phyloP scores from a whole-genome alignment of 176 grass and related monocot genomes.

The Juncus effusus region DNA sequence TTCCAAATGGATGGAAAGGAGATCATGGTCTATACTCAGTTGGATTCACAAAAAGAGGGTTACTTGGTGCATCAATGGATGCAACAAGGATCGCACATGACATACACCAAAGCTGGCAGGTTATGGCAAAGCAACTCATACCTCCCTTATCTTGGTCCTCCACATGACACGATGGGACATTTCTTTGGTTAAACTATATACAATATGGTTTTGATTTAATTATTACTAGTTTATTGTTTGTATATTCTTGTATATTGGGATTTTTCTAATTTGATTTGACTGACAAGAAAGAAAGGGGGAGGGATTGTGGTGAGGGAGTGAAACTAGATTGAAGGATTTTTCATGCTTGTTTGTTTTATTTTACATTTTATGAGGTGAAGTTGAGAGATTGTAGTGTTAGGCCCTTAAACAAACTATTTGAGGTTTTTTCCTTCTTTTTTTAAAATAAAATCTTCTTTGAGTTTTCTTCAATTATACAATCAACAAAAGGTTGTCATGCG shows the following conservation, averaged over 20 bases:
- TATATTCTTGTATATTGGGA: slow-evolving; percentile 19
- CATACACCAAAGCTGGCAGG: slow-evolving; percentile 35
- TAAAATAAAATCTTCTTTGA: background rate
- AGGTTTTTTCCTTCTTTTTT: background rate
- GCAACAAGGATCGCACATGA: slow-evolving; percentile 56
- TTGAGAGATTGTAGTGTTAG: slow-evolving; percentile 20
- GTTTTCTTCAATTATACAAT: background rate
- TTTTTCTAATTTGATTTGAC: slow-evolving; percentile 40
- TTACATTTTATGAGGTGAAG: slow-evolving; percentile 20
- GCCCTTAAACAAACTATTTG: slow-evolving; percentile 5
- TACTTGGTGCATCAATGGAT: slow-evolving; percentile 62
- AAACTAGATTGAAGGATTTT: slow-evolving; percentile 30
- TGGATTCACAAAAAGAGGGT: slow-evolving; percentile 65
- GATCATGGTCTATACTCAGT: slow-evolving; percentile 64
- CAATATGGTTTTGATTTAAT: slow-evolving; percentile 26
- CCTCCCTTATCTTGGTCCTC: background rate
- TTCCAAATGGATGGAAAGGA: slow-evolving; percentile 80
- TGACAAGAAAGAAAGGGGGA: slow-evolving; percentile 16
- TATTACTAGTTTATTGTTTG: slow-evolving; percentile 26
- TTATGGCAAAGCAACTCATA: background rate
- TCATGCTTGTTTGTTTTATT: slow-evolving; percentile 22
- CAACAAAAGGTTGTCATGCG: no score
- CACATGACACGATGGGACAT: background rate
- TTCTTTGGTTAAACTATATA: slow-evolving; percentile 30
- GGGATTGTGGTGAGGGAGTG: background rate